These are phyloP conservation scores for Isatis lusitanica DNA, from an alignment of 441 rosid species.

Conservation along the genomic window DNA sequence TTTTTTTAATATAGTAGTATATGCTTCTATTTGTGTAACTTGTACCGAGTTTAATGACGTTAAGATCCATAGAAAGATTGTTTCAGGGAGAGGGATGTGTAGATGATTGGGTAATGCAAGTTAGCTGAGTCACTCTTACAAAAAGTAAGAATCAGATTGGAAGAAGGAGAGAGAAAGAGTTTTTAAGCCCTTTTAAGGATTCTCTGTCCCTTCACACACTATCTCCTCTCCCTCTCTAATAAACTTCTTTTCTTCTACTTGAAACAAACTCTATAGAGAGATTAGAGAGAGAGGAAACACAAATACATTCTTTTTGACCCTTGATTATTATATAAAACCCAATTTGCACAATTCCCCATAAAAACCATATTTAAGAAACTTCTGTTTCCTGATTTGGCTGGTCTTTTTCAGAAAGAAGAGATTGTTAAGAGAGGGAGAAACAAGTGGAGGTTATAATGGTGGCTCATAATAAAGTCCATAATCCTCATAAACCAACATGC, in stretches of 20 bases:
- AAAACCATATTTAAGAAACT: slow-evolving; percentile 19
- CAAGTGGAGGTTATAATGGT: slow-evolving; percentile 25
- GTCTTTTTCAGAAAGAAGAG: slow-evolving; percentile 20
- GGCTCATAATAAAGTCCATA: slow-evolving; percentile 43
- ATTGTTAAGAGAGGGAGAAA: neutral
- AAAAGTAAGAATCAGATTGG: slow-evolving; percentile 29
- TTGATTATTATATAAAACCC: slow-evolving; percentile 12
- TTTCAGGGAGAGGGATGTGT: slow-evolving; percentile 12
- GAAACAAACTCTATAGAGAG: slow-evolving; percentile 27
- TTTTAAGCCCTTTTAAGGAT: slow-evolving; percentile 31
- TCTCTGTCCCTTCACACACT: slow-evolving; percentile 28
- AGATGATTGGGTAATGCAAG: slow-evolving; percentile 27
- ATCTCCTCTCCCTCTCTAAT: slow-evolving; percentile 19
- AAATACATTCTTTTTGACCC: slow-evolving; percentile 9
- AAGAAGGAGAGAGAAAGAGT: slow-evolving; percentile 25
- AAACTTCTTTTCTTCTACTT: slow-evolving; percentile 36
- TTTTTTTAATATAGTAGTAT: neutral
- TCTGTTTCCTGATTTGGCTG: slow-evolving; percentile 16
- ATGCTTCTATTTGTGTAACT: neutral
- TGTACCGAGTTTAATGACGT: neutral
- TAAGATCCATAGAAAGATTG: slow-evolving; percentile 8
- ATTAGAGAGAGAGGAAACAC: slow-evolving; percentile 4
- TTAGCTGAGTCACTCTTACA: slow-evolving; percentile 29
- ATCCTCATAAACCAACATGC: slow-evolving; percentile 15
- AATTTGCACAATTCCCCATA: slow-evolving; percentile 37